Percentiles rank a stretch among this genome's conserved stretches.
phyloP scores from a whole-genome alignment of 495 filamentous ascomycete genomes.

The Penicillium crystallinum region DNA sequence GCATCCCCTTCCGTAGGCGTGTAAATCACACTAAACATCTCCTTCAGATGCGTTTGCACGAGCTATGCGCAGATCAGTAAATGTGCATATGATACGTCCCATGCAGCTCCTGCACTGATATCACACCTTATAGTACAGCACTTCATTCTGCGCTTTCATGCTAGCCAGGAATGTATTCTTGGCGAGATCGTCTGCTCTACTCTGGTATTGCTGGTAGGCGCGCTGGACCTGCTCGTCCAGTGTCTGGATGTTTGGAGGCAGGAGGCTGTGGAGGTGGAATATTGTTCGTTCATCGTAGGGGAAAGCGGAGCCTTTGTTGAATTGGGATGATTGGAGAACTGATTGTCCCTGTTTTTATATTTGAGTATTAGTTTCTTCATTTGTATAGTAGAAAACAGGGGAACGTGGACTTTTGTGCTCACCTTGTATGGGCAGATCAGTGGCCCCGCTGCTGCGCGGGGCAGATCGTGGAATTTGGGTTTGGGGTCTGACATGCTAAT shows the following conservation, averaged over 20 bases:
- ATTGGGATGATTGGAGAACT: conserved; percentile 62
- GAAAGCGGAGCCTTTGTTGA: conserved; percentile 84
- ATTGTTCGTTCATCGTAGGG: conserved; percentile 58
- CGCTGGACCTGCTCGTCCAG: conserved; percentile 74
- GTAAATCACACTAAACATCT: conserved; percentile 87
- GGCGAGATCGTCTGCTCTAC: conserved; percentile 53
- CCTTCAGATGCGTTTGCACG: conserved; percentile 62
- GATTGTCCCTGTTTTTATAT: conserved; percentile 48
- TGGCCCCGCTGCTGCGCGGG: conserved; percentile 58
- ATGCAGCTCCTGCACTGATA: background rate
- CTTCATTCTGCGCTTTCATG: conserved; percentile 74
- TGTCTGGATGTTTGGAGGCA: conserved; percentile 68
- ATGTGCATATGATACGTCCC: background rate
- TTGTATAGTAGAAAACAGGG: no score
- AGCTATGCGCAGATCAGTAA: conserved; percentile 34
- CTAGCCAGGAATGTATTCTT: conserved; percentile 81
- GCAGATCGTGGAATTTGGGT: conserved; percentile 53
- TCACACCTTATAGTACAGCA: conserved; percentile 22
- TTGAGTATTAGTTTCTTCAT: no score
- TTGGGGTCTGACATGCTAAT: background rate
- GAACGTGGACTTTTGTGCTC: background rate
- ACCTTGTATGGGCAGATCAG: conserved; percentile 46
- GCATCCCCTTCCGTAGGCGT: conserved; percentile 92
- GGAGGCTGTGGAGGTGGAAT: conserved; percentile 66
- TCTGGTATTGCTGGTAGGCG: conserved; percentile 75